phyloP scores from a whole-genome alignment of 306 rosid species.

The Prosopis cineraria region DNA sequence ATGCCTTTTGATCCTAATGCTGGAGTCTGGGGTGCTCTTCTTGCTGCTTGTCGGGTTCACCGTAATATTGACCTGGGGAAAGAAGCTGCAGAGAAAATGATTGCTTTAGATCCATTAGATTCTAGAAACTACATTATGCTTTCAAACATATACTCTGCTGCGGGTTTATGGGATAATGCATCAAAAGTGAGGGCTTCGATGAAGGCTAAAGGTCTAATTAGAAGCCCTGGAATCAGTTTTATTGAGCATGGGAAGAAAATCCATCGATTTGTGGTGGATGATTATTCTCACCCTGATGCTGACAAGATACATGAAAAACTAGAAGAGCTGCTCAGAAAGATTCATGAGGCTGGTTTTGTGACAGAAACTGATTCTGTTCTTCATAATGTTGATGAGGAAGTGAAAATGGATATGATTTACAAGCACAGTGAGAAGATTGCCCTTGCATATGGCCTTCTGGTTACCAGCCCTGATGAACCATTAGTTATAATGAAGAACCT shows the following conservation, averaged over 20 bases:
- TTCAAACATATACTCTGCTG: slow-evolving; percentile 66
- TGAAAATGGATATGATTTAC: slow-evolving; percentile 65
- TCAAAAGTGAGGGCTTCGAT: slow-evolving; percentile 65
- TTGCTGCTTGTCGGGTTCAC: slow-evolving; percentile 72
- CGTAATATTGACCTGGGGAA: slow-evolving; percentile 61
- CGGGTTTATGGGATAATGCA: slow-evolving; percentile 72
- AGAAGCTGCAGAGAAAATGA: slow-evolving; percentile 67
- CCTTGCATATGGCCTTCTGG: slow-evolving; percentile 78
- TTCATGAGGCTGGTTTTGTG: slow-evolving; percentile 60
- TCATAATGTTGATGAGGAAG: slow-evolving; percentile 69
- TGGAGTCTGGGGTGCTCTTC: slow-evolving; percentile 85
- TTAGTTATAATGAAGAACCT: slow-evolving; percentile 66
- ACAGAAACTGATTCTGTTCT: slow-evolving; percentile 60
- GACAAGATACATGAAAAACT: slow-evolving; percentile 61
- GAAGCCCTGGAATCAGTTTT: slow-evolving; percentile 65
- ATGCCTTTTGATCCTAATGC: slow-evolving; percentile 79
- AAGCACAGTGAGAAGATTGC: slow-evolving; percentile 87
- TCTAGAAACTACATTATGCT: slow-evolving; percentile 74
- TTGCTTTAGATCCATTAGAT: slow-evolving; percentile 60
- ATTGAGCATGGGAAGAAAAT: slow-evolving; percentile 63
- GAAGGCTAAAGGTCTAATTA: slow-evolving; percentile 55
- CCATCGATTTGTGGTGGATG: slow-evolving; percentile 61
- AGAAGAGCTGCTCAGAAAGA: slow-evolving; percentile 57
- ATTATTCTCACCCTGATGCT: slow-evolving; percentile 61
- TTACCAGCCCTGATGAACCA: slow-evolving; percentile 43